Conservation (phyloP, 2,329 filamentous ascomycete species). For the Apiospora phragmitis region DNA sequence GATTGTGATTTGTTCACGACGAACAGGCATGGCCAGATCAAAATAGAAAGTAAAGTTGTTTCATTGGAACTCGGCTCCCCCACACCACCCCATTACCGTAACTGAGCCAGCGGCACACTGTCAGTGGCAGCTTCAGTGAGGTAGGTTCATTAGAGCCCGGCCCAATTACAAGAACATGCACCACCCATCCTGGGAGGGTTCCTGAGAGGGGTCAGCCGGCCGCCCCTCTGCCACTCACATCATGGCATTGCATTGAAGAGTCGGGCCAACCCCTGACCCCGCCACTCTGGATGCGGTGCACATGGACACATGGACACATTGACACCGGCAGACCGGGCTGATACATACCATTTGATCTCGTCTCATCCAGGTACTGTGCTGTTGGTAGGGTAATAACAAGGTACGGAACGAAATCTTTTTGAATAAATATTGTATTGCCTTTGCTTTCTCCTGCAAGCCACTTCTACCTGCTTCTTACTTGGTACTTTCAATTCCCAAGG, state of each 20-base stretch:
- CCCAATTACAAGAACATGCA: not conserved
- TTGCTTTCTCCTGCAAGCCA: not conserved
- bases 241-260: not conserved
- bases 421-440: slow-evolving; percentile 2
- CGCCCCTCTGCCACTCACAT: not conserved
- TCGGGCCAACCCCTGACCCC: not conserved
- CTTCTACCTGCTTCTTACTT: not conserved
- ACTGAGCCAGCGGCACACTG: not conserved
- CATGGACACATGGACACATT: not conserved
- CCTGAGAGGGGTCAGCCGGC: not conserved
- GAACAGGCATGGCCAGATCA: not conserved
- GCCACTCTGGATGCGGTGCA: not conserved
- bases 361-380: not conserved
- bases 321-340: not conserved
- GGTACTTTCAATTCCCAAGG: not conserved
- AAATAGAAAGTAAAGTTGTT: not conserved
- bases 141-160: not conserved
- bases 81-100: not conserved
- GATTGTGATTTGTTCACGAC: not conserved
- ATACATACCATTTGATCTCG: slow-evolving; percentile 3
- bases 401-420: not conserved
- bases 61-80: not conserved
- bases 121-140: not conserved
- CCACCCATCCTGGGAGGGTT: not conserved
- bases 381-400: not conserved